Conservation (phyloP, 2,329 filamentous ascomycete species). For the Eurotiales sp. region DNA sequence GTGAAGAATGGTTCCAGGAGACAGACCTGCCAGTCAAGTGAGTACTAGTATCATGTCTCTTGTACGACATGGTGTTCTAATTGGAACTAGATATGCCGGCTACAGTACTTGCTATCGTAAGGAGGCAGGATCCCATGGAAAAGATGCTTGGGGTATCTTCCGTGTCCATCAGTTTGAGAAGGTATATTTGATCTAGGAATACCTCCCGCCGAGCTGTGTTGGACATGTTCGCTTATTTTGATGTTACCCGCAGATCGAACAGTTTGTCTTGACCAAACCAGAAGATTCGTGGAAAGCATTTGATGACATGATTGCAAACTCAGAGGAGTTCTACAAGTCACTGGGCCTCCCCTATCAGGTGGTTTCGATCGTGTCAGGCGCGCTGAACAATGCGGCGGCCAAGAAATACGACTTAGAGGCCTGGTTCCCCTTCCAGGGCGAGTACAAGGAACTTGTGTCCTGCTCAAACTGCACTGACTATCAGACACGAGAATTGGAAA, state of each 20-base stretch:
- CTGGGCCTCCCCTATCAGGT: slow-evolving; percentile 86
- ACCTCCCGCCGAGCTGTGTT: background rate
- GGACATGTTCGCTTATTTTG: background rate
- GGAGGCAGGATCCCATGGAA: slow-evolving; percentile 86
- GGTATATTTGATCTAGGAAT: slow-evolving; percentile 39
- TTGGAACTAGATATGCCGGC: slow-evolving; percentile 61
- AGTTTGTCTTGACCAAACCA: slow-evolving; percentile 76
- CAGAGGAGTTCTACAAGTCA: slow-evolving; percentile 93
- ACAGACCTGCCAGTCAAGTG: slow-evolving; percentile 85
- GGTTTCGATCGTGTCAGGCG: slow-evolving; percentile 92
- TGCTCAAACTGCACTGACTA: slow-evolving; percentile 99
- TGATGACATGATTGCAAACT: slow-evolving; percentile 84
- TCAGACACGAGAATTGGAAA: slow-evolving; percentile 89
- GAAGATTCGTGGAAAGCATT: slow-evolving; percentile 92
- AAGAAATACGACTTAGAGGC: slow-evolving; percentile 98
- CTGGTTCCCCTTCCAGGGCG: slow-evolving; percentile 92
- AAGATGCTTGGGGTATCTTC: slow-evolving; percentile 97
- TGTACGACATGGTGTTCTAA: background rate
- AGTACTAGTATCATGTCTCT: slow-evolving; percentile 10
- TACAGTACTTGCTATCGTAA: slow-evolving; percentile 95
- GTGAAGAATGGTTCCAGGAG: slow-evolving; percentile 85
- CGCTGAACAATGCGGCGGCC: slow-evolving; percentile 79
- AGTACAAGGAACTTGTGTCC: slow-evolving; percentile 97
- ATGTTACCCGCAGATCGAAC: slow-evolving; percentile 55
- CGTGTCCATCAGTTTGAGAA: slow-evolving; percentile 98